phyloP scores from a whole-genome alignment of 2,329 filamentous ascomycete genomes.

The Tympanopsis confertula region DNA sequence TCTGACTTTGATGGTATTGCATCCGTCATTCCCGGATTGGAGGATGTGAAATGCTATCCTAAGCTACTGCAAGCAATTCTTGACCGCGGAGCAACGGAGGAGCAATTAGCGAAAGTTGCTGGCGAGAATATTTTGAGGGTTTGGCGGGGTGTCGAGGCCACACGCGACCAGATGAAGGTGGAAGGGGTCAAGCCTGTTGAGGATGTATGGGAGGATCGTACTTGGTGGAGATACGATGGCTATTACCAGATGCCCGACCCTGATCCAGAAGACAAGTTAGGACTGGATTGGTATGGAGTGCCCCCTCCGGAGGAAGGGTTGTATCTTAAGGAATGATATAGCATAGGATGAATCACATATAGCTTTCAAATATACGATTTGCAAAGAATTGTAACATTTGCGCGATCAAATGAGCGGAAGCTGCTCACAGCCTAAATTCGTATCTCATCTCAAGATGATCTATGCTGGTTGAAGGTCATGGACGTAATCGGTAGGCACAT shows the following conservation, averaged over 20 bases:
- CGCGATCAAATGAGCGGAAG: too few species aligned
- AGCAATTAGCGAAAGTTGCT: constrained; percentile 20
- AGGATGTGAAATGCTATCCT: constrained; percentile 22
- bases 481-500: too few species aligned
- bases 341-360: too few species aligned
- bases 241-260: constrained; percentile 16
- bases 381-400: too few species aligned
- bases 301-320: constrained; percentile 10
- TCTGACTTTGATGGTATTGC: constrained; percentile 22
- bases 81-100: constrained; percentile 23
- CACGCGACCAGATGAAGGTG: constrained; percentile 13
- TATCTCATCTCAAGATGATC: too few species aligned
- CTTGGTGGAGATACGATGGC: constrained; percentile 16
- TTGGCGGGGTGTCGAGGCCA: constrained; percentile 12
- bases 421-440: too few species aligned
- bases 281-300: constrained; percentile 15
- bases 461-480: too few species aligned
- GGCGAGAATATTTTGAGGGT: constrained; percentile 24
- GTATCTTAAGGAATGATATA: constrained; percentile 6
- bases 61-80: constrained; percentile 18
- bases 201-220: constrained; percentile 18
- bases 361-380: too few species aligned
- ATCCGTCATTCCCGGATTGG: constrained; percentile 11
- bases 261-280: constrained; percentile 17
- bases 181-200: constrained; percentile 18